phyloP scores from a whole-genome alignment of 306 rosid species.

The Cucumis melo region DNA sequence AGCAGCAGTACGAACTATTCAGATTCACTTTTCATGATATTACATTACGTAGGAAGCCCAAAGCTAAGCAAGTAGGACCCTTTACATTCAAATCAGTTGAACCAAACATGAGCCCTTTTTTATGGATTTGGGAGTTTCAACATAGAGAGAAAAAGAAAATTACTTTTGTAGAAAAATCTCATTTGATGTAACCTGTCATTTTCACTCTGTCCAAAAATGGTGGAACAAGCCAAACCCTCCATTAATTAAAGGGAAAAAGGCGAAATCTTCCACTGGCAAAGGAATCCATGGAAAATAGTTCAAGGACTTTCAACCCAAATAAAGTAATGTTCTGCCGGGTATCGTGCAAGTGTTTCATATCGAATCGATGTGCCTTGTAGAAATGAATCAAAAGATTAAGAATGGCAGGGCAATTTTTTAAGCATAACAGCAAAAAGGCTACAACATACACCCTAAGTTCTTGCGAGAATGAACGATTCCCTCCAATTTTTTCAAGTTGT shows the following conservation, averaged over 20 bases:
- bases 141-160: neutral
- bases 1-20: no score
- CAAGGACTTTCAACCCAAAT: neutral
- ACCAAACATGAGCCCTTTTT: neutral
- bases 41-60: neutral
- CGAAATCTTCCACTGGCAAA: neutral
- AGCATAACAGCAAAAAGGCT: neutral
- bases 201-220: neutral
- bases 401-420: neutral
- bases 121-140: neutral
- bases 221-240: neutral
- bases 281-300: neutral
- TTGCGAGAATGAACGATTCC: constrained; percentile 88
- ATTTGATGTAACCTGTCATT: neutral
- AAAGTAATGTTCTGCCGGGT: neutral
- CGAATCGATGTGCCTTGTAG: neutral
- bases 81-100: neutral
- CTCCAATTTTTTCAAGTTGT: constrained; percentile 21
- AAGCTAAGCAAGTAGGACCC: neutral
- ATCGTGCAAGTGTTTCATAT: neutral
- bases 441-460: constrained; percentile 5
- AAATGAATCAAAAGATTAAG: neutral
- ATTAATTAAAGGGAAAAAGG: neutral
- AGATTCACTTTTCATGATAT: neutral
- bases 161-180: neutral